phyloP scores from a whole-genome alignment of 2,329 filamentous ascomycete genomes.

The Aspergillus chevalieri region DNA sequence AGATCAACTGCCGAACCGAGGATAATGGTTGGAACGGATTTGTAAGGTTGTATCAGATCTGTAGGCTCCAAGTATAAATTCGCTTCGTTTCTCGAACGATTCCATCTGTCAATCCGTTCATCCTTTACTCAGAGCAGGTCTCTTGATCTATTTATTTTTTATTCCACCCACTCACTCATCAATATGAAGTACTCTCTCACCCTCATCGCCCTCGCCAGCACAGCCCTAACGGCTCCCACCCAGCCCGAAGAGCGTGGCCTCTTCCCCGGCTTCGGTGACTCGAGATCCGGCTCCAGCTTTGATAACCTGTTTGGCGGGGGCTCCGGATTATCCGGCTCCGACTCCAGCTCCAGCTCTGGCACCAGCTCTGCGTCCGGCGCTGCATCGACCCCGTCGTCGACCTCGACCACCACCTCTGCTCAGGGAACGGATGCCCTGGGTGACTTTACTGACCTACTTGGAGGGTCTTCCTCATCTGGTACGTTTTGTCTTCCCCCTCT shows the following conservation, averaged over 20 bases:
- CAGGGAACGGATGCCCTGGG: neutral
- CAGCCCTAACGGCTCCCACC: neutral
- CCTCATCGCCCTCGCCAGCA: neutral
- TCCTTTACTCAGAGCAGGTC: neutral
- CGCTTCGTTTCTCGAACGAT: neutral
- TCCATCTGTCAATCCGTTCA: neutral
- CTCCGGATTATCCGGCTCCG: neutral
- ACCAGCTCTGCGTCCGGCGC: too few relatives aligned
- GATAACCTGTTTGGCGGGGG: neutral
- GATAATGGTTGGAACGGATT: neutral
- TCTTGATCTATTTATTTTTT: neutral
- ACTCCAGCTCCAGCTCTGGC: neutral
- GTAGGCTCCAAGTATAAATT: neutral
- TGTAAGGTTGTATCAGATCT: too few relatives aligned
- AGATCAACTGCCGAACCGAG: neutral
- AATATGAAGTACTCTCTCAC: neutral
- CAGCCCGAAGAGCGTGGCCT: neutral
- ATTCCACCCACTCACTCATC: neutral
- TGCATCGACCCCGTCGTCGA: neutral
- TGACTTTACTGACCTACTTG: neutral
- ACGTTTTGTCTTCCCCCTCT: neutral
- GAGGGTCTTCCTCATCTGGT: neutral
- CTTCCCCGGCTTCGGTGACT: constrained; percentile 17
- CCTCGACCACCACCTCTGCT: neutral
- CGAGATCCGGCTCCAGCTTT: neutral